A percentile compares a stretch with the other conserved stretches of the same genome.
Conservation (phyloP, 2,329 filamentous ascomycete species). For the Pseudocercospora fijiensis region DNA sequence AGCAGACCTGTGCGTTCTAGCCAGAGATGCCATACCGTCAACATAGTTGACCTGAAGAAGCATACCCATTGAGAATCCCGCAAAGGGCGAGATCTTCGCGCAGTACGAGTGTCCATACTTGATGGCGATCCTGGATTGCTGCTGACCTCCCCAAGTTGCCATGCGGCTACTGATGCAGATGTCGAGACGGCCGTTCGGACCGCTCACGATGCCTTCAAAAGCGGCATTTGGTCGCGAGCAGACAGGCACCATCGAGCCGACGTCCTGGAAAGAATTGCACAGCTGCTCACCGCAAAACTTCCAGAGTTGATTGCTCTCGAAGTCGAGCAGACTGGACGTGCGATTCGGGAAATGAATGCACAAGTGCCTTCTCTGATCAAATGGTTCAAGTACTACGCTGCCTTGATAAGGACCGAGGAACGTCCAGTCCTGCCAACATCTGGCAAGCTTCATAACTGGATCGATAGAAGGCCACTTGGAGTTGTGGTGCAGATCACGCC, state of each 20-base stretch:
- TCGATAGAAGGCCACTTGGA: slow-evolving; percentile 68
- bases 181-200: slow-evolving; percentile 69
- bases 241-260: slow-evolving; percentile 60
- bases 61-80: slow-evolving; percentile 55
- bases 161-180: slow-evolving; percentile 65
- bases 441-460: slow-evolving; percentile 52
- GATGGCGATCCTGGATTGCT: not conserved
- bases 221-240: slow-evolving; percentile 59
- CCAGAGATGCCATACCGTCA: not conserved
- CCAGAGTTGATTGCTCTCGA: slow-evolving; percentile 62
- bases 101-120: slow-evolving; percentile 36
- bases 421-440: slow-evolving; percentile 64
- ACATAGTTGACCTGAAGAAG: slow-evolving; percentile 35
- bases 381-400: slow-evolving; percentile 72
- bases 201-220: slow-evolving; percentile 65
- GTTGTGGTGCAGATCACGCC: slow-evolving; percentile 70
- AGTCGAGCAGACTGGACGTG: slow-evolving; percentile 66
- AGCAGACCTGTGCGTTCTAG: slow-evolving; percentile 4
- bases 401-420: slow-evolving; percentile 66
- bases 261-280: slow-evolving; percentile 61
- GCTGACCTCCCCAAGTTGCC: slow-evolving; percentile 43
- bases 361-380: slow-evolving; percentile 65
- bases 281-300: slow-evolving; percentile 54
- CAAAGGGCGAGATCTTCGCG: slow-evolving; percentile 55
- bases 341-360: slow-evolving; percentile 67